Conservation (phyloP, 805 yeast genomes). For the Ogataea angusta region DNA sequence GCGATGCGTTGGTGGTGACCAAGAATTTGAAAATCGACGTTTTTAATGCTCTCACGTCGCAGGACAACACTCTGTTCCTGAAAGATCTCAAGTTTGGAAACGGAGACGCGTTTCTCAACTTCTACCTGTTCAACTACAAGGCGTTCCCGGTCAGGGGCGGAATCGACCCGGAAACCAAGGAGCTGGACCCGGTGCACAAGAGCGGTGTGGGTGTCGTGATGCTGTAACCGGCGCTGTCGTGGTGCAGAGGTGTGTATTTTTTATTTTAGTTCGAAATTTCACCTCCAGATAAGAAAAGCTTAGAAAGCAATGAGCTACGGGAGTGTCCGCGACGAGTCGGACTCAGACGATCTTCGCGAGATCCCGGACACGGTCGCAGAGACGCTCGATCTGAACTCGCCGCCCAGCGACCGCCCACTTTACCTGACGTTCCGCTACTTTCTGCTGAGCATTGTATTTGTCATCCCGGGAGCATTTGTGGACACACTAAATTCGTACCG, state of each 20-base stretch:
- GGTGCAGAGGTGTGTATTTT: constrained; percentile 5
- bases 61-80: constrained; percentile 83
- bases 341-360: constrained; percentile 26
- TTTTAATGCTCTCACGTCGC: constrained; percentile 87
- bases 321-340: constrained; percentile 4
- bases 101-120: constrained; percentile 91
- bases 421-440: constrained; percentile 37
- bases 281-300: not conserved
- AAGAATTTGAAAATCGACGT: constrained; percentile 75
- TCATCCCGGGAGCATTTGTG: constrained; percentile 40
- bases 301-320: constrained; percentile 5
- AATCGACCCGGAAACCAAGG: constrained; percentile 50
- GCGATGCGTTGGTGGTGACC: constrained; percentile 75
- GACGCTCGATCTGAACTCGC: constrained; percentile 28
- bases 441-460: constrained; percentile 33
- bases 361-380: constrained; percentile 34
- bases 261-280: too few species aligned
- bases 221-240: constrained; percentile 40
- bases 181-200: constrained; percentile 48
- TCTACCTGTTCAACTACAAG: constrained; percentile 86
- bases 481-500: constrained; percentile 37
- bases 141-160: constrained; percentile 85
- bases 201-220: constrained; percentile 92
- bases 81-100: constrained; percentile 83
- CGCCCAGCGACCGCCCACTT: constrained; percentile 20